Evolutionary conservation across 208 protist genomes (phyloP), one percentile per base, ranked within the genome.

Genomic region (Leishmania arabica): DNA sequence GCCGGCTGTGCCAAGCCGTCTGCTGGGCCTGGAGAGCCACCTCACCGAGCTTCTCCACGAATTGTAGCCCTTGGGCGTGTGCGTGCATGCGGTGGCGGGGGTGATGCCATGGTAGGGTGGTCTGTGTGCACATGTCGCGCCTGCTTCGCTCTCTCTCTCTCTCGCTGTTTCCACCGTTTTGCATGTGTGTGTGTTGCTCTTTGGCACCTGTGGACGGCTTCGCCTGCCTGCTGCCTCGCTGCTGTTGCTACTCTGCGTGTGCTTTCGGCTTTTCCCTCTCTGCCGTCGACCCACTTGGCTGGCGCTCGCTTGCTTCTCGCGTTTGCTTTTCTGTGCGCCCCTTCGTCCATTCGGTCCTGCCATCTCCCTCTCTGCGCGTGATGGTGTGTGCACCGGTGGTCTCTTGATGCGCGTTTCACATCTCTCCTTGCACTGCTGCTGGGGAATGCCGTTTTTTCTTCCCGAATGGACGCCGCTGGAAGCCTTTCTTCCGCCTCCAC

Each of bases 21-120:
- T 86, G 40, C 54, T 82, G 72, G 40, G 74, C 49, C 51, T 86
- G 64, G 82, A 86, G 66, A 72, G 60, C 0, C 37, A 75, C 47
- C 51, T 86, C 49, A 54, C 42, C 9, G 78, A 75, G n/a, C 73
- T 78, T 17, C 77, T 86, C 1, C 47, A 19, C 37, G 74, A 77
- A 31, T 56, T 37, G 21, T 76, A 76, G 51, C 9, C 15, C 51
- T 31, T 2, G 5, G 72, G 19, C 31, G n/a, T 8, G n/a, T 47
- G 51, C 37, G 15, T 51, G 45, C 13, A 34, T 65, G 58, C n/a
- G n/a, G n/a, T 62, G 51, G 72, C 51, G 72, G 47, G 27, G 34
- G 72, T n/a, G 51, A 31, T 51, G 69, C 24, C 42, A 53, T 45
- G 27, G 7, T 24, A 17, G 19, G 4, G 40, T n/a, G 37, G 7